Conservation (phyloP, 2,329 filamentous ascomycete genomes). For the Fusarium sp. region DNA sequence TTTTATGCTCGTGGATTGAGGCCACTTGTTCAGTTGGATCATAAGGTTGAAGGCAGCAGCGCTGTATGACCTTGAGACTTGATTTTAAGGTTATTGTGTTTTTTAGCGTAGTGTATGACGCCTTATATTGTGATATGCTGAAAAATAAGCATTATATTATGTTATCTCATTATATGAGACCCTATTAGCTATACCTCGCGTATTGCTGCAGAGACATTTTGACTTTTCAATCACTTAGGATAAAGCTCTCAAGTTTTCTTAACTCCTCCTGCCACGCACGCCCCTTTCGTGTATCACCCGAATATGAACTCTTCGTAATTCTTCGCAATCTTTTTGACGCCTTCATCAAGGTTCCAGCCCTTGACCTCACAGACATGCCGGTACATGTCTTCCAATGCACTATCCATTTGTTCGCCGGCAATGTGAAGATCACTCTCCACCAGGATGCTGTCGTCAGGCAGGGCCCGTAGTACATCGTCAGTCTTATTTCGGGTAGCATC, state of each 20-base stretch:
- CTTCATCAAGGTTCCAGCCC: constrained; percentile 77
- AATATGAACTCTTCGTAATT: constrained; percentile 85
- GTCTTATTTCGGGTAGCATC: constrained; percentile 56
- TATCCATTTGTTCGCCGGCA: constrained; percentile 84
- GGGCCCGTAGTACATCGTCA: constrained; percentile 70
- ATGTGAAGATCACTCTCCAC: constrained; percentile 90
- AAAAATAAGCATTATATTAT: too few relatives aligned
- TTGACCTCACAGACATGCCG: constrained; percentile 80
- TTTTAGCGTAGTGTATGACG: too few relatives aligned
- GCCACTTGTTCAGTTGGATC: too few relatives aligned
- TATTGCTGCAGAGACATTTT: too few relatives aligned
- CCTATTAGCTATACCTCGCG: too few relatives aligned
- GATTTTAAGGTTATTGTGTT: too few relatives aligned
- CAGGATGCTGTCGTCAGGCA: constrained; percentile 81
- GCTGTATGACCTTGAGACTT: too few relatives aligned
- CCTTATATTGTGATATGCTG: too few relatives aligned
- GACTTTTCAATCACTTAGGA: too few relatives aligned
- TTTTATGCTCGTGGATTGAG: not conserved
- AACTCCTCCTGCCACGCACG: not conserved
- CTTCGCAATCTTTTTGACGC: constrained; percentile 68
- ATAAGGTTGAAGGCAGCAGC: too few relatives aligned
- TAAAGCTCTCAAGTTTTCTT: too few relatives aligned
- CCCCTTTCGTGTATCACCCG: constrained; percentile 52
- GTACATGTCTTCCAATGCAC: constrained; percentile 75
- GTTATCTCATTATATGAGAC: too few relatives aligned